phyloP scores from a whole-genome alignment of 208 protist species.

The Borovskyia barvae region DNA sequence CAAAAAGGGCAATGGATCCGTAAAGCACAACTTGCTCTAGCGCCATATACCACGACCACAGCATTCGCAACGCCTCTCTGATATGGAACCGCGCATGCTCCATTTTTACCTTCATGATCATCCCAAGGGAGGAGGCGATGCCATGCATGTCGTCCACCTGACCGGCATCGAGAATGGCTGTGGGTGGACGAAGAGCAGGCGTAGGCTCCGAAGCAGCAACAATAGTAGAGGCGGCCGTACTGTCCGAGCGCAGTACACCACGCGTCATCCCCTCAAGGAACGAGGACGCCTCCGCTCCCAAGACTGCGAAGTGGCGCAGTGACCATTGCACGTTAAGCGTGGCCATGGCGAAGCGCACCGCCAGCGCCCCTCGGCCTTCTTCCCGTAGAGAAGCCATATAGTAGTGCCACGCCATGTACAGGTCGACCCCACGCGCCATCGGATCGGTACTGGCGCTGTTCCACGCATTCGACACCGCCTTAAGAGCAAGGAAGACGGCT shows the following conservation, averaged over 20 bases:
- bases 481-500: slow-evolving; percentile 3
- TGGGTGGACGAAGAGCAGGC: too few species aligned
- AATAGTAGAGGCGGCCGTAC: too few species aligned
- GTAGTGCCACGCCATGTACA: slow-evolving; percentile 28
- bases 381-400: slow-evolving; percentile 25
- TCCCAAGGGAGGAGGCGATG: too few species aligned
- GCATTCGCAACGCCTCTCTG: not conserved
- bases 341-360: slow-evolving; percentile 8
- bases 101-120: too few species aligned
- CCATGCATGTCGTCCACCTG: too few species aligned
- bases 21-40: slow-evolving; percentile 27
- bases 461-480: slow-evolving; percentile 18
- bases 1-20: slow-evolving; percentile 22
- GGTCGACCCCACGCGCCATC: slow-evolving; percentile 22
- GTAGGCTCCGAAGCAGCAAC: too few species aligned
- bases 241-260: too few species aligned
- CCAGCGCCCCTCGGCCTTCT: slow-evolving; percentile 16
- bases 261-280: too few species aligned
- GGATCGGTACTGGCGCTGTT: slow-evolving; percentile 7
- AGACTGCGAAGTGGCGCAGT: slow-evolving; percentile 23
- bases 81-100: too few species aligned
- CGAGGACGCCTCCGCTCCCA: too few species aligned
- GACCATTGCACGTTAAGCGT: slow-evolving; percentile 34
- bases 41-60: slow-evolving; percentile 16
- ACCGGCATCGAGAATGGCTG: too few species aligned